Conservation (phyloP, 2,329 filamentous ascomycete species). For the Penicillium brevicompactum region DNA sequence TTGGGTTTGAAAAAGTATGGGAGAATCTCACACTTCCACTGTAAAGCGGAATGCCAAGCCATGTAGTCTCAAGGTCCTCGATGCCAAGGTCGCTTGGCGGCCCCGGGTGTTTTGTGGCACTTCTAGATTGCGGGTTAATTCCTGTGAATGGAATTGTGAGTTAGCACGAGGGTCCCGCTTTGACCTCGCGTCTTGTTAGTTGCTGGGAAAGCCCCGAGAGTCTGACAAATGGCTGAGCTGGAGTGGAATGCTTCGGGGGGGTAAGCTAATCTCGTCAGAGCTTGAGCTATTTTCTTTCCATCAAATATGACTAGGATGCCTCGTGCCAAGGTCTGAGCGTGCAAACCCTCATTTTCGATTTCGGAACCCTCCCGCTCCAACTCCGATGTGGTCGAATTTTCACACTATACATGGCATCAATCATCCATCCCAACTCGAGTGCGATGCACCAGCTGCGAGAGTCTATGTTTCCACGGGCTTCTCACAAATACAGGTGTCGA, state of each 20-base stretch:
- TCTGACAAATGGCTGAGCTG: background rate
- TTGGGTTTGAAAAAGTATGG: background rate
- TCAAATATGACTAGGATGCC: background rate
- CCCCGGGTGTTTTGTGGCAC: background rate
- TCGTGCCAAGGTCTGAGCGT: background rate
- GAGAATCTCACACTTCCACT: background rate
- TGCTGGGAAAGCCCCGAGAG: background rate
- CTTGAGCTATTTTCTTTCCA: background rate
- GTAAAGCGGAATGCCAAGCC: slow-evolving; percentile 1
- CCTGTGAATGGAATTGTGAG: background rate
- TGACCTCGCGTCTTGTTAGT: background rate
- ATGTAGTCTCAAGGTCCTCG: slow-evolving; percentile 6
- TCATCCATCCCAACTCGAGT: too few relatives aligned
- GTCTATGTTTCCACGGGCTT: too few relatives aligned
- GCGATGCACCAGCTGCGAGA: too few relatives aligned
- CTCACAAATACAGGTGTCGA: too few relatives aligned
- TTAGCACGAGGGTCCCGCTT: background rate
- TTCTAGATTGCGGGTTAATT: background rate
- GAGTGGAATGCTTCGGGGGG: background rate
- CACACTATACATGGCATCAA: too few relatives aligned
- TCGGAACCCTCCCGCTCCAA: background rate
- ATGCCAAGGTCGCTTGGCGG: slow-evolving; percentile 3
- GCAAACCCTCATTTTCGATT: too few relatives aligned
- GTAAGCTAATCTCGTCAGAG: background rate
- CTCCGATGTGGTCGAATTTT: too few relatives aligned